Evolutionary conservation across 257 asterid genomes (phyloP).

Genomic region (Solanum boliviense): DNA sequence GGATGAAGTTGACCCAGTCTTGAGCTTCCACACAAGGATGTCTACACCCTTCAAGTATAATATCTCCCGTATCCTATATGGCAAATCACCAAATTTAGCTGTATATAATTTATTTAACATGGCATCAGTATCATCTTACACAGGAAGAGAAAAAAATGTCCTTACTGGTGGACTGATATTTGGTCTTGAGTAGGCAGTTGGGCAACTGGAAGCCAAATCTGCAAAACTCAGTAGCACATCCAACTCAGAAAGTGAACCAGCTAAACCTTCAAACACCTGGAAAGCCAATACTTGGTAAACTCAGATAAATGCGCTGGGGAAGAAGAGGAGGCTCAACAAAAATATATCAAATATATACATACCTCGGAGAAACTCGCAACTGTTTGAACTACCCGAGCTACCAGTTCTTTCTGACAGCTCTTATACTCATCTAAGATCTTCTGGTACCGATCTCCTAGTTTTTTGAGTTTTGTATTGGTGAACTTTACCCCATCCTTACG

Average conservation of each 20-base stretch:
- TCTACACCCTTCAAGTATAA: slow-evolving; percentile 82
- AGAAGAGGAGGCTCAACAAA: background rate
- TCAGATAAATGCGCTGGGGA: background rate
- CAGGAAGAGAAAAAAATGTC: background rate
- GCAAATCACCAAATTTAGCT: slow-evolving; percentile 8
- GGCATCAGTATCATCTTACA: background rate
- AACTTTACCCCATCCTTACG: slow-evolving; percentile 96
- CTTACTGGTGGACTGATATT: slow-evolving; percentile 64
- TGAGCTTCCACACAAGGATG: slow-evolving; percentile 99
- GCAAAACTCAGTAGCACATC: slow-evolving; percentile 97
- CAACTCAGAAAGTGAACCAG: slow-evolving; percentile 70
- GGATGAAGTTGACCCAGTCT: slow-evolving; percentile 98
- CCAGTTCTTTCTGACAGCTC: slow-evolving; percentile 88
- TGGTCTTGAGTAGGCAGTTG: slow-evolving; percentile 83
- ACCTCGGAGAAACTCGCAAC: slow-evolving; percentile 86
- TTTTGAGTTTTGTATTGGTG: slow-evolving; percentile 81
- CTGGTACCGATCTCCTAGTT: slow-evolving; percentile 73
- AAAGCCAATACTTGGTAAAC: slow-evolving; percentile 5
- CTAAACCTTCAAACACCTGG: slow-evolving; percentile 80
- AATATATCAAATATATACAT: background rate
- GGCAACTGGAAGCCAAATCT: slow-evolving; percentile 82
- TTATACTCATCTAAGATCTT: slow-evolving; percentile 81
- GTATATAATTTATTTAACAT: background rate
- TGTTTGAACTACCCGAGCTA: slow-evolving; percentile 80
- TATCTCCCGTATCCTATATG: slow-evolving; percentile 76